Evolutionary conservation across 139 green algal genomes (phyloP).

Genomic region (Tetraselmis chui): DNA sequence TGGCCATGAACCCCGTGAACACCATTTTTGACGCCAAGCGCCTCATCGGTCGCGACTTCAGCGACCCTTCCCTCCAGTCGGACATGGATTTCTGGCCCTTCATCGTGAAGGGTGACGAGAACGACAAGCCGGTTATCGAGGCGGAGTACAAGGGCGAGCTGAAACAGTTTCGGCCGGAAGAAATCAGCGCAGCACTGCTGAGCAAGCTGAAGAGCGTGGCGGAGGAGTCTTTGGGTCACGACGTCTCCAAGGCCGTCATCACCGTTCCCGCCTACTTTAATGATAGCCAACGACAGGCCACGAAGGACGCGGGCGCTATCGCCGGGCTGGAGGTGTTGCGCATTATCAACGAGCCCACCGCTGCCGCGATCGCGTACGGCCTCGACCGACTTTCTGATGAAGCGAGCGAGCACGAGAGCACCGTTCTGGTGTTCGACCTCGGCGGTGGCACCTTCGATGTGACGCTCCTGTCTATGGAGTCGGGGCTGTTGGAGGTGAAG

Average conservation of each 20-base stretch:
- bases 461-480: constrained; percentile 37
- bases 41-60: constrained; percentile 46
- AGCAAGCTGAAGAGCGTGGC: constrained; percentile 20
- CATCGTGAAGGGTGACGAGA: not conserved
- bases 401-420: constrained; percentile 25
- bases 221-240: constrained; percentile 1
- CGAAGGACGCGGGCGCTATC: constrained; percentile 28
- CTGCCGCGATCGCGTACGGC: constrained; percentile 70
- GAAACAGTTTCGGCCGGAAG: constrained; percentile 11
- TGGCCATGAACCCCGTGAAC: constrained; percentile 29
- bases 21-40: constrained; percentile 67
- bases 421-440: constrained; percentile 77
- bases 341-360: constrained; percentile 59
- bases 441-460: constrained; percentile 78
- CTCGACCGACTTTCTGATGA: constrained; percentile 30
- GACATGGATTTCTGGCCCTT: constrained; percentile 1
- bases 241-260: constrained; percentile 45
- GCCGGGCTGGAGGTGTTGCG: constrained; percentile 46
- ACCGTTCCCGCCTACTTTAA: constrained; percentile 69
- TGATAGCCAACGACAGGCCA: constrained; percentile 45
- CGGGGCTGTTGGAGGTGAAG: not conserved
- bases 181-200: constrained; percentile 1
- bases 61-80: not conserved
- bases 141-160: constrained; percentile 16
- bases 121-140: not conserved